Evolutionary conservation across 768 basidiomycete genomes (phyloP).

Genomic region (Tephrocybe rancida): DNA sequence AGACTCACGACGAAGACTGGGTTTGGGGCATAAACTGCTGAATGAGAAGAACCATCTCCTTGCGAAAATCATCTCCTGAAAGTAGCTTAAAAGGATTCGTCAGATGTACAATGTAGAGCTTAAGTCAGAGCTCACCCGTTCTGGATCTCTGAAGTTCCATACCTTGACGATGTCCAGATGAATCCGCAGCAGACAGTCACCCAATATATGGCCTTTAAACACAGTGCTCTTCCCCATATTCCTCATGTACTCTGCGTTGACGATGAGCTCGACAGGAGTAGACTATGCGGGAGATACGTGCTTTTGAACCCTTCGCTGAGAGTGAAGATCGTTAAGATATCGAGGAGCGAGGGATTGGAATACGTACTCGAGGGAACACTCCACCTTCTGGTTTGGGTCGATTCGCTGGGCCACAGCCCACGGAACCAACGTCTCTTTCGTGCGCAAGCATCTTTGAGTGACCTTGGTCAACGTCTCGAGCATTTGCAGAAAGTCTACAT

Average conservation of each 20-base stretch:
- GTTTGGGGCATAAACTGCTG: background rate
- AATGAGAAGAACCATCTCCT: conserved; percentile 1
- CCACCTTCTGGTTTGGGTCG: conserved; percentile 2
- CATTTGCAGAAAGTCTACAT: background rate
- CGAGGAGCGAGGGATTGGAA: no score
- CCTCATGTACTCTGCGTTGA: background rate
- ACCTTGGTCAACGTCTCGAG: background rate
- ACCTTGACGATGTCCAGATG: background rate
- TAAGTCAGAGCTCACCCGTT: background rate
- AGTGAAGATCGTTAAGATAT: no score
- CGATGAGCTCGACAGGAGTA: background rate
- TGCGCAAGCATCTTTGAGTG: no score
- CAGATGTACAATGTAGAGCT: background rate
- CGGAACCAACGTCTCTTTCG: conserved; percentile 3
- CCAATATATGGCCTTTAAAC: background rate
- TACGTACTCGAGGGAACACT: no score
- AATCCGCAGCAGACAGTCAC: background rate
- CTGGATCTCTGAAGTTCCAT: conserved; percentile 1
- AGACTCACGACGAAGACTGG: background rate
- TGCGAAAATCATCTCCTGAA: background rate
- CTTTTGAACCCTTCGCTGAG: no score
- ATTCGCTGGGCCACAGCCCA: conserved; percentile 7
- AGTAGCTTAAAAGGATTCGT: background rate
- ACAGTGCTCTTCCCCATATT: background rate
- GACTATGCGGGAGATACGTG: no score